Evolutionary conservation across 2,329 filamentous ascomycete species (phyloP), one percentile per base, ranked within the genome.

Genomic region (Aspergillus costaricaensis): DNA sequence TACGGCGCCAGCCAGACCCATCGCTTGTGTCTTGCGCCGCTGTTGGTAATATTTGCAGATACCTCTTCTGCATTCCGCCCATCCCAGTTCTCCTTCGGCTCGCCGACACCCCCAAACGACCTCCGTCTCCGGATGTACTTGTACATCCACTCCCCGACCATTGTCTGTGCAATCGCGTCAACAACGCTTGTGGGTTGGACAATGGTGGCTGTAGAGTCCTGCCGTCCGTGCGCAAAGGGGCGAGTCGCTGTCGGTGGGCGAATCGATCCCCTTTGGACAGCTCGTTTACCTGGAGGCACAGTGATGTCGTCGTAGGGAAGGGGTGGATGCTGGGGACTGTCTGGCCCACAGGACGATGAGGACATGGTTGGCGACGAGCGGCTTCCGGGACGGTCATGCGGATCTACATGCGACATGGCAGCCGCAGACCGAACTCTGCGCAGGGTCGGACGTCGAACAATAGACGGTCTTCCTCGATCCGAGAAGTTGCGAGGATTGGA

Each of bases 1-100:
- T 99, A 98, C 2, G 95, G 95, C 17, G 94, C 95, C 64, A 99
- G 85, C 95, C 95, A 99, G 2, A 99, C 95, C 95, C 95, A 99
- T 75, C 95, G 86, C 80, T 93, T 97, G 75, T 99, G 95, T 30
- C 95, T 80, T 5, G 84, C 90, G 66, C 86, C 86, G 68, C 84
- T 86, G 65, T 81, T 84, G 19, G 80, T 82, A 61, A 90, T 88
- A 64, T 86, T 88, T 76, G 91, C 88, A 64, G 83, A 89, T 64
- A 90, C 86, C 70, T 92, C 88, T 64, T 86, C 86, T 38, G 84
- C 83, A 62, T 83, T 85, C 66, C 84, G 86, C 23, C 81, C 83
- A 48, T 83, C 82, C 72, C 81, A 82, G 21, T 64, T 69, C 17
- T 77, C 76, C 56, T 76, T 76, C 48, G 70, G 59, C 38, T 85